A percentile compares a stretch with the other conserved stretches of the same genome.
phyloP scores from a whole-genome alignment of 306 rosid genomes.

The Trifolium fragiferum region DNA sequence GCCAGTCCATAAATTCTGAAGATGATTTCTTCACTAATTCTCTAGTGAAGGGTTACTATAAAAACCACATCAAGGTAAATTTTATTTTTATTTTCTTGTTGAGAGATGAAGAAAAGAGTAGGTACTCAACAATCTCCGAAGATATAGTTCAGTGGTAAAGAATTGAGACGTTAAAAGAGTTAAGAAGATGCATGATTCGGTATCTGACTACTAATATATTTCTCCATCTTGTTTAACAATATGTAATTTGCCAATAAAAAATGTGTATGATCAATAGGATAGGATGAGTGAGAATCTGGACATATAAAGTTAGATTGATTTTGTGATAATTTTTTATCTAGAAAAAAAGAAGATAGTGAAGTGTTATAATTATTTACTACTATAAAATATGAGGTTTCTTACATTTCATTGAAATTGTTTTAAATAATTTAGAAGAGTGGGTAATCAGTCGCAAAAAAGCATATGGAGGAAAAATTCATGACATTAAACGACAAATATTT shows the following conservation, averaged over 20 bases:
- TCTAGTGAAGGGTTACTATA: constrained; percentile 69
- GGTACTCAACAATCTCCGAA: neutral
- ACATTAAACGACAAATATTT: neutral
- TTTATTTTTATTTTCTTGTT: neutral
- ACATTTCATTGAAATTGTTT: neutral
- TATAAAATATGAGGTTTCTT: no score
- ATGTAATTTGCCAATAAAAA: no score
- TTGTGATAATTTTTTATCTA: neutral
- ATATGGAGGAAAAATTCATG: neutral
- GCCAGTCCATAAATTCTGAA: constrained; percentile 70
- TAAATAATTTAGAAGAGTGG: neutral
- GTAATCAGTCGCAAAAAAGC: neutral
- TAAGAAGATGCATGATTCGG: no score
- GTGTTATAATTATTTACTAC: no score
- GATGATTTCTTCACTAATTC: constrained; percentile 86
- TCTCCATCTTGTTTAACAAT: no score
- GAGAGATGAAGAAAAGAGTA: neutral
- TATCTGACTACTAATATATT: no score
- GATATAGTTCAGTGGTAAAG: no score
- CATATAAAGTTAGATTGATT: neutral
- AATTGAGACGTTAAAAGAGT: no score
- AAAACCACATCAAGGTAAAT: constrained; percentile 80
- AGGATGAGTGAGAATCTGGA: constrained; percentile 12
- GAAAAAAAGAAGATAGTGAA: no score
- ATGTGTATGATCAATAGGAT: neutral